Conservation (phyloP, 345 rosid genomes). For the Aurinia saxatilis region DNA sequence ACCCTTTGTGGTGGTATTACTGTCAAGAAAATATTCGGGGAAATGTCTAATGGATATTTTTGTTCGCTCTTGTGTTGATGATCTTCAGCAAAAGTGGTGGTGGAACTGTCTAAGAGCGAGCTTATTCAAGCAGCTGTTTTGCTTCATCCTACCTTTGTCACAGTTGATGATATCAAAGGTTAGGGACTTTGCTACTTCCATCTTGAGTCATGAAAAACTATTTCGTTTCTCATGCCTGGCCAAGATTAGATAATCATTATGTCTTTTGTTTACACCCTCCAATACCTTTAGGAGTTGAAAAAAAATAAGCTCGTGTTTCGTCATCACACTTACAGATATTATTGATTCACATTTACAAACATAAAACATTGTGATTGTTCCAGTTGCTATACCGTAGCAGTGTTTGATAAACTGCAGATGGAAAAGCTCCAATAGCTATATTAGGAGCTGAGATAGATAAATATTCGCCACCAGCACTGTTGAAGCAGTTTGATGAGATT, state of each 20-base stretch:
- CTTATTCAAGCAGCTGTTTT: conserved; percentile 64
- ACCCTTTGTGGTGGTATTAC: neutral
- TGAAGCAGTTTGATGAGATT: conserved; percentile 50
- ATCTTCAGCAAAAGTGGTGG: conserved; percentile 67
- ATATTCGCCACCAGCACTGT: conserved; percentile 34
- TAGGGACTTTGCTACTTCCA: conserved; percentile 12
- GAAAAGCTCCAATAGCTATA: conserved; percentile 42
- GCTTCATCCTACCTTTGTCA: conserved; percentile 63
- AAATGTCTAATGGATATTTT: neutral
- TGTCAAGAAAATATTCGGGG: neutral
- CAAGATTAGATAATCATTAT: neutral
- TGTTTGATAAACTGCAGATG: conserved; percentile 28
- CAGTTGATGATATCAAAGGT: conserved; percentile 67
- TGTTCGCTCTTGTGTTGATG: neutral
- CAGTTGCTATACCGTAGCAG: neutral
- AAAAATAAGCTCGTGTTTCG: neutral
- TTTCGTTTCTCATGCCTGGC: neutral
- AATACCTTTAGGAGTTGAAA: neutral
- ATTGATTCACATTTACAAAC: neutral
- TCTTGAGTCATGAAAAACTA: neutral
- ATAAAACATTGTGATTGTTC: neutral
- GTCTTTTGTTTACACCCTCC: too few species aligned
- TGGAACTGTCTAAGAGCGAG: conserved; percentile 45
- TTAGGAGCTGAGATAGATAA: conserved; percentile 58
- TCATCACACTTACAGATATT: neutral